Base-by-base conservation (phyloP, 257 asterid species). In the Leptodermis oblonga region DNA sequence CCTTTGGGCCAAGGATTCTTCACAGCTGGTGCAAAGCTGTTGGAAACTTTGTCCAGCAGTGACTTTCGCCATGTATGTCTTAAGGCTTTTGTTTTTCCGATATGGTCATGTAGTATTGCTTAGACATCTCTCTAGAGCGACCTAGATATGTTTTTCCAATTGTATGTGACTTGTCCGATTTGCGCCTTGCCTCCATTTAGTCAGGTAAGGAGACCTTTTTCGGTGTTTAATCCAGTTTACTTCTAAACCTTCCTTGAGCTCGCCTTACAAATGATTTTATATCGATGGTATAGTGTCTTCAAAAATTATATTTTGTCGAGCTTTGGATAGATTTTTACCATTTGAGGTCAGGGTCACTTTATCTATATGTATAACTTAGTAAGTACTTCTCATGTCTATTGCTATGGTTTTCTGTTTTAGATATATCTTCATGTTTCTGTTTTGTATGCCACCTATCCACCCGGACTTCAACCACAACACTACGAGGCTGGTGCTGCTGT, bases 1-100 rank as follows among this genome's bases (percentile, higher is more conserved):
- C 82, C 82, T 62, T 36, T 78, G 28, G 82, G 79, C n/a, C 51
- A 56, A 14, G 79, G 82, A 7, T 78, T 78, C 64, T 70, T 78
- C 34, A 34, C 77, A 51, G 66, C 74, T 0, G 79, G 82, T 53
- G 67, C 79, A 20, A 78, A 78, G 25, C 7, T 74, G 12, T n/a
- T 71, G 1, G 69, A 74, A 62, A 68, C 31, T 31, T 52, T 78
- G 61, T 4, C 74, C 3, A 49, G 62, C 31, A 68, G 48, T 17
- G 82, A 78, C 73, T 70, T 59, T 1, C 74, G 79, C 25, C 67
- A 33, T 77, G 82, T 78, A 46, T 56, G 70, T 61, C 22, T 17
- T 53, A 15, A 4, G 30, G 8, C 56, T 31, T 25, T 6, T 42
- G 23, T 4, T 0, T 23, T 34, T 5, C 17, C 4, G 28, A 17